These are phyloP conservation scores for Knufia petricola DNA, from an alignment of 2,329 filamentous ascomycete species.

Conservation along the genomic window DNA sequence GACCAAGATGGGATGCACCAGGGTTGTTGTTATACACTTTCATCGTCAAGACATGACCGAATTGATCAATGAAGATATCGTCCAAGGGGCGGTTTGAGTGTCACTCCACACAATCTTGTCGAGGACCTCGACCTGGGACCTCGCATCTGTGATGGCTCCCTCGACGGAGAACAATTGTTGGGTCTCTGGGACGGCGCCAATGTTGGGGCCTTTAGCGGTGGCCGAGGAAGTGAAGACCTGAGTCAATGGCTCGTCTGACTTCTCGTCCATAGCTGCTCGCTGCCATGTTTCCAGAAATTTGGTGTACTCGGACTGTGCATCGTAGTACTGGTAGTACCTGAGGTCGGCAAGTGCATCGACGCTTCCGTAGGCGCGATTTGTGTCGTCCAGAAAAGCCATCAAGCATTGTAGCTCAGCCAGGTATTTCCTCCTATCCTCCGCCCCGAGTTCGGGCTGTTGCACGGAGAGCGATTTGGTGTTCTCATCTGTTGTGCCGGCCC, in stretches of 20 bases:
- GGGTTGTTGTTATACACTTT: conserved; percentile 31
- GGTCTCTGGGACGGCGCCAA: conserved; percentile 22
- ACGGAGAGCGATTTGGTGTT: conserved; percentile 43
- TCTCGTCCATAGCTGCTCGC: conserved; percentile 34
- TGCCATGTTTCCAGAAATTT: conserved; percentile 44
- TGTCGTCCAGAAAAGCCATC: conserved; percentile 51
- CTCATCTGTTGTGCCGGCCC: conserved; percentile 47
- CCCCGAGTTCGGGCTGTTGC: conserved; percentile 24
- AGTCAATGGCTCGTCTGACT: conserved; percentile 33
- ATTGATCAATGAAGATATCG: conserved; percentile 38
- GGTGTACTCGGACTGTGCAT: conserved; percentile 24
- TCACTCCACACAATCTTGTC: conserved; percentile 43
- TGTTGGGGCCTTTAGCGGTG: conserved; percentile 29
- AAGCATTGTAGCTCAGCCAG: conserved; percentile 51
- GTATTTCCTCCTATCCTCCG: conserved; percentile 36
- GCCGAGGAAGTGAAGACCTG: conserved; percentile 40
- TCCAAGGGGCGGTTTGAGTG: conserved; percentile 30
- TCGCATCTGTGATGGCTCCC: conserved; percentile 29
- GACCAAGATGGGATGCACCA: conserved; percentile 23
- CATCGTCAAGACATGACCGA: conserved; percentile 49
- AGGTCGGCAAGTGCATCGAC: conserved; percentile 41
- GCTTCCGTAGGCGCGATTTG: conserved; percentile 50
- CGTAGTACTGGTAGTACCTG: conserved; percentile 28
- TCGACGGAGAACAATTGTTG: conserved; percentile 33
- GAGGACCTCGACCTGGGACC: conserved; percentile 40